Evolutionary conservation across 345 rosid species (phyloP), one percentile per base, ranked within the genome.

Genomic region (Citrus australasica): DNA sequence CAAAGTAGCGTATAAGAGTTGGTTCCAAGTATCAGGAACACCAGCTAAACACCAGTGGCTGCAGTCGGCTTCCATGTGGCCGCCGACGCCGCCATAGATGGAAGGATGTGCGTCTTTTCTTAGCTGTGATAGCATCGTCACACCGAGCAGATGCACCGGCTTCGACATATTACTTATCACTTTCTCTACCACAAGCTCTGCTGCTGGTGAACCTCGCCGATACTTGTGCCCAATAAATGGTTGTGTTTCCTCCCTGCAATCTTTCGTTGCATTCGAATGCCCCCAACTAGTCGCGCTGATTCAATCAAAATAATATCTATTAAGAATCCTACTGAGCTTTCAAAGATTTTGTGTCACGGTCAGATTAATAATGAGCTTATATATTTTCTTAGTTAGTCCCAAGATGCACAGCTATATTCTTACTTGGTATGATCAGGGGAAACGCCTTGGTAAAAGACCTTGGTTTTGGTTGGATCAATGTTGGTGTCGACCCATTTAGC

Each of bases 21-120:
- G 51, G 51, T 46, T 46, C 51, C 94, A 88, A 25, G 88, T 79
- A 61, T 91, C 92, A 35, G 94, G 92, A 71, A 91, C 88, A 25
- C 92, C 91, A 4, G 92, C 70, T 9, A 91, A 80, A 37, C 94
- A 89, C 94, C 94, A 91, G 24, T 91, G 94, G 81, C 87, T 91
- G 82, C 91, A 89, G 77, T 91, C 94, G 76, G 76, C 68, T 35
- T 22, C 80, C 2, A 32, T 48, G 69, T 84, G 92, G 24, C 88
- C 84, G 2, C 91, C 92, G 19, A 59, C 59, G 53, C 91, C 91
- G 16, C 51, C 51, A 46, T 84, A 91, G 10, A 78, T 77, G 3
- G 94, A 86, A 0, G 94, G 94, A 66, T 91, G 92, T 0, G 86
- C 94, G 3, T 91, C 92, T 79, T 80, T 87, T 55, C 94, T 86